Evolutionary conservation across 1,284 basidiomycete species (phyloP).

Genomic region (Cutaneotrichosporon sp.): DNA sequence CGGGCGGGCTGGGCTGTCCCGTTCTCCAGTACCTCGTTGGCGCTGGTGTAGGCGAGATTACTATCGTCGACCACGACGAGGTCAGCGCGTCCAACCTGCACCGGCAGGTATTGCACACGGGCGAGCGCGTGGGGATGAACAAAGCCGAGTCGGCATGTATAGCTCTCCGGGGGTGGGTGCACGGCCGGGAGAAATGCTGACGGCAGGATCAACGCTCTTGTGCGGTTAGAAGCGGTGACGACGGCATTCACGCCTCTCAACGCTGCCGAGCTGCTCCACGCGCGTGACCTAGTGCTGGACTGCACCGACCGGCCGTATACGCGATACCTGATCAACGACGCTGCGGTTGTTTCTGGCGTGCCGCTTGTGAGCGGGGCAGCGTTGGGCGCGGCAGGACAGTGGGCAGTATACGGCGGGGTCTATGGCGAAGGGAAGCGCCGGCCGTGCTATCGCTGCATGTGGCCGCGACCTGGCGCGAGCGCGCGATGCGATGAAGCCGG

Average conservation of each 20-base stretch:
- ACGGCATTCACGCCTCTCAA: slow-evolving; percentile 59
- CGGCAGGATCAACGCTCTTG: slow-evolving; percentile 63
- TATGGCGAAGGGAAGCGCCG: slow-evolving; percentile 49
- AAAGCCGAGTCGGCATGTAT: slow-evolving; percentile 78
- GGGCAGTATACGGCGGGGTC: slow-evolving; percentile 61
- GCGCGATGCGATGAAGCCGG: slow-evolving; percentile 81
- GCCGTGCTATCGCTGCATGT: slow-evolving; percentile 93
- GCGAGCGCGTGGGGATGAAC: slow-evolving; percentile 67
- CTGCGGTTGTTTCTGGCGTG: slow-evolving; percentile 64
- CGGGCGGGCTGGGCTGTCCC: slow-evolving; percentile 94
- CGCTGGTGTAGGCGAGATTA: slow-evolving; percentile 77
- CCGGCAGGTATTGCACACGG: slow-evolving; percentile 83
- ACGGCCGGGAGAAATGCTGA: neutral
- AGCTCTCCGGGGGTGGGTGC: slow-evolving; percentile 58
- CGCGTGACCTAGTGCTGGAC: slow-evolving; percentile 78
- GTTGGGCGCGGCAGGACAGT: slow-evolving; percentile 84
- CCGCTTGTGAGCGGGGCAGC: slow-evolving; percentile 91
- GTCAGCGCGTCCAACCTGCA: slow-evolving; percentile 92
- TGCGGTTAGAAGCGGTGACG: slow-evolving; percentile 56
- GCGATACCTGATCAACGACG: slow-evolving; percentile 90
- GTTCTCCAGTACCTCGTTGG: slow-evolving; percentile 88
- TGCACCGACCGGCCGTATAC: slow-evolving; percentile 93
- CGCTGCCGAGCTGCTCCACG: slow-evolving; percentile 57
- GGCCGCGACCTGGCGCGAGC: slow-evolving; percentile 60
- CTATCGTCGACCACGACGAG: slow-evolving; percentile 83